These are phyloP conservation scores for Auricularia auricula-judae DNA, from an alignment of 768 basidiomycete species.

Conservation along the genomic window DNA sequence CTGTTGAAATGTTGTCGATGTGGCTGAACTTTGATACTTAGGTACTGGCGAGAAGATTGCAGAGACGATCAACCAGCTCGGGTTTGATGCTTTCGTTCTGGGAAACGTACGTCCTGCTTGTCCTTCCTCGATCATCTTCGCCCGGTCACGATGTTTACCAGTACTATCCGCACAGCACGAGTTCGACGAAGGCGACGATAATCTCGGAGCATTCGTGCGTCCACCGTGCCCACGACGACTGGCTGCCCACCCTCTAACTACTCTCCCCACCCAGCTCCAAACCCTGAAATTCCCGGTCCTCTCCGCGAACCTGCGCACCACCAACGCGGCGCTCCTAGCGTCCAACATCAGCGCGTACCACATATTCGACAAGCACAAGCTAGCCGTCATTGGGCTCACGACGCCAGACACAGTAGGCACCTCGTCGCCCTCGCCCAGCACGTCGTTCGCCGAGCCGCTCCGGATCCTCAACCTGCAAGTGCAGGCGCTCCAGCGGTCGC, in stretches of 20 bases:
- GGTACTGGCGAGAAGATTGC: constrained; percentile 30
- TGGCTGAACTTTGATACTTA: no score
- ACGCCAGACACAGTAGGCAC: constrained; percentile 29
- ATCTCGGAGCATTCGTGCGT: constrained; percentile 23
- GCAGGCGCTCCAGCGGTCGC: background rate
- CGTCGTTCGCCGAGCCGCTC: constrained; percentile 29
- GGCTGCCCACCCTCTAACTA: background rate
- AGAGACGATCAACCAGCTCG: constrained; percentile 29
- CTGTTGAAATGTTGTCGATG: no score
- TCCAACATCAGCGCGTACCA: constrained; percentile 26
- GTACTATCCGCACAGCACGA: constrained; percentile 19
- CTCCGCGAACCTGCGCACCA: constrained; percentile 32
- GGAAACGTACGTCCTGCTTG: constrained; percentile 21
- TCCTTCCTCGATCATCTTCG: background rate
- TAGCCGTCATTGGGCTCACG: constrained; percentile 34
- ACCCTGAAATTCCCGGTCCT: constrained; percentile 34
- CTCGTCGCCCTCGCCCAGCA: constrained; percentile 27
- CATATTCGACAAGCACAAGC: constrained; percentile 26
- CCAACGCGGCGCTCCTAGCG: constrained; percentile 21
- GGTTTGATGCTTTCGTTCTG: constrained; percentile 32
- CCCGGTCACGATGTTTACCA: no score
- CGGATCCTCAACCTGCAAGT: constrained; percentile 8
- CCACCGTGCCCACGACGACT: no score
- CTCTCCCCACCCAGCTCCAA: constrained; percentile 11
- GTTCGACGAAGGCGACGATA: constrained; percentile 33